A percentile compares a stretch with the other conserved stretches of the same genome.
Evolutionary conservation across 805 yeast species (phyloP).

Genomic region (Ogataea kodamae): DNA sequence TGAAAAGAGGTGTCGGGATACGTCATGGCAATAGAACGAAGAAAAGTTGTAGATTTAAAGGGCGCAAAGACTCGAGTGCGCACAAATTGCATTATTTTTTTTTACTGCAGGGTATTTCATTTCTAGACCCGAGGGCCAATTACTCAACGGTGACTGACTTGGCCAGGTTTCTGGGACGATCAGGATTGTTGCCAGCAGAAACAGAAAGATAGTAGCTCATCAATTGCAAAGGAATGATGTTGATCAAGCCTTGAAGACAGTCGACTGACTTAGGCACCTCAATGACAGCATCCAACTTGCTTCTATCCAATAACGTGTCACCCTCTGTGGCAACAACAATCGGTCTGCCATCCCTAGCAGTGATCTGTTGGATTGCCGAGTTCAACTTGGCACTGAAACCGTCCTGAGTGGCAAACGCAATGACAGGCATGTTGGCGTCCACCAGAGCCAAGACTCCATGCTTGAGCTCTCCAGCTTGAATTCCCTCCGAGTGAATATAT

Average conservation of each 20-base stretch:
- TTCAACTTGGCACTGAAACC: slow-evolving; percentile 93
- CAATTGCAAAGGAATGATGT: slow-evolving; percentile 90
- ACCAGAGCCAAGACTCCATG: slow-evolving; percentile 98
- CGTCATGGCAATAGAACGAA: slow-evolving; percentile 3
- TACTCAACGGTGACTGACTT: slow-evolving; percentile 97
- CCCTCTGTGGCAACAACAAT: slow-evolving; percentile 85
- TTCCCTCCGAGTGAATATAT: slow-evolving; percentile 99
- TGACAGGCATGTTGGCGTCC: slow-evolving; percentile 89
- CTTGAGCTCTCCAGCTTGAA: slow-evolving; percentile 96
- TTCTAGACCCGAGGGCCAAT: slow-evolving; percentile 11
- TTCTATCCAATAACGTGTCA: slow-evolving; percentile 57
- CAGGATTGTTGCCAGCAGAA: slow-evolving; percentile 92
- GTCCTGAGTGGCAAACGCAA: slow-evolving; percentile 95
- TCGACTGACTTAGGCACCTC: slow-evolving; percentile 96
- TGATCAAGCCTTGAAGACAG: slow-evolving; percentile 93
- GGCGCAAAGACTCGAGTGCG: slow-evolving; percentile 1
- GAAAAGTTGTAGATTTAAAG: not conserved
- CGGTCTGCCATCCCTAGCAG: slow-evolving; percentile 96
- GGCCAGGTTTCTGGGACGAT: slow-evolving; percentile 98
- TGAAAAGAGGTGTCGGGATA: slow-evolving; percentile 46
- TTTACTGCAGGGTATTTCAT: slow-evolving; percentile 12
- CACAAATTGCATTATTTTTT: slow-evolving; percentile 8
- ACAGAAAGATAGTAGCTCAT: slow-evolving; percentile 97
- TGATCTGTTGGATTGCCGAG: slow-evolving; percentile 94
- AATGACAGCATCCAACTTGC: slow-evolving; percentile 62